Conservation (phyloP, 2,329 filamentous ascomycete species). For the Gliomastix tumulicola region DNA sequence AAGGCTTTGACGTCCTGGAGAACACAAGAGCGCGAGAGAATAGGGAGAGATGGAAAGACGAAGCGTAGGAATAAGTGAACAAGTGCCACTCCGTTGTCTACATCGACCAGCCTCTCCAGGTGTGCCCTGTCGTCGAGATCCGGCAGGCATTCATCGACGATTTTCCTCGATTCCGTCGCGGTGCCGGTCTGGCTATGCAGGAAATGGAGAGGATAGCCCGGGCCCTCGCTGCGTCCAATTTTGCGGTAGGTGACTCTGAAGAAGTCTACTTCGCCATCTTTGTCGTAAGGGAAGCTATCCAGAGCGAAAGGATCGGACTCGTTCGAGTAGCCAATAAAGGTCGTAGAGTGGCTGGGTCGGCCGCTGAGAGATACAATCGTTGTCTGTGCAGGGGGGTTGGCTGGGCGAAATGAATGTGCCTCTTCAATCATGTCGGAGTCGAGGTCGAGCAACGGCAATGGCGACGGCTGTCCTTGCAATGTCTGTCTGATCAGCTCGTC, state of each 20-base stretch:
- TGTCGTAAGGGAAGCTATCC: constrained; percentile 15
- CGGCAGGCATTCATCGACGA: constrained; percentile 4
- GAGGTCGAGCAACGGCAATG: too few species aligned
- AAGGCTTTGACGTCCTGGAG: constrained; percentile 6
- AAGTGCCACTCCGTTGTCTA: too few species aligned
- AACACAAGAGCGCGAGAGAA: constrained; percentile 8
- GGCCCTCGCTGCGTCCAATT: not conserved
- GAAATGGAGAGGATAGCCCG: constrained; percentile 7
- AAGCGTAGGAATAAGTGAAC: constrained; percentile 9
- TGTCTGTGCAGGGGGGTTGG: not conserved
- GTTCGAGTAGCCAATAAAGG: constrained; percentile 5
- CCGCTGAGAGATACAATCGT: constrained; percentile 1
- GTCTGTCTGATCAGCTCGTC: not conserved
- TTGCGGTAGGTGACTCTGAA: constrained; percentile 12
- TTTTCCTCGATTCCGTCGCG: constrained; percentile 3
- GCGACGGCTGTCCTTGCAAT: too few species aligned
- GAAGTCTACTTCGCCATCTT: constrained; percentile 19
- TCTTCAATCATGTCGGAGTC: too few species aligned
- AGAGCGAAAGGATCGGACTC: constrained; percentile 8
- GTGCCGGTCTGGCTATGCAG: constrained; percentile 7
- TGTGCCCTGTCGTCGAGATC: constrained; percentile 4
- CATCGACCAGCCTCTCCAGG: constrained; percentile 7
- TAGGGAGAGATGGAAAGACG: constrained; percentile 10
- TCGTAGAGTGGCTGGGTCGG: constrained; percentile 4
- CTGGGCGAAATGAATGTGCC: not conserved